Evolutionary conservation across 2,329 filamentous ascomycete genomes (phyloP), one percentile per base, ranked within the genome.

Genomic region (Blumeria hordei): DNA sequence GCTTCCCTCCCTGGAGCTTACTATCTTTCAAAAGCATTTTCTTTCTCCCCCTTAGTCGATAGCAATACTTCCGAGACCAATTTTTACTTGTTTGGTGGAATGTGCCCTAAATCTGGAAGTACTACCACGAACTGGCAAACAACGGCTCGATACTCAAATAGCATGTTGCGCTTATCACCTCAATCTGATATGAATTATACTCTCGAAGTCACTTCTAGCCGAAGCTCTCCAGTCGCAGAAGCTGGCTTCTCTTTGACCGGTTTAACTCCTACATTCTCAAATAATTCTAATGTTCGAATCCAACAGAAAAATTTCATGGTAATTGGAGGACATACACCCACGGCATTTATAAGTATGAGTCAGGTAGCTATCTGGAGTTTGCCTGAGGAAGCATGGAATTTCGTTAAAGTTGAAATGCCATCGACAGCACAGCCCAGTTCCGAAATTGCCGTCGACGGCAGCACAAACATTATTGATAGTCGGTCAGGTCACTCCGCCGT

Each of bases 311-410:
- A 81, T 61, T 90, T 86, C 60, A 77, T 94, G 11, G 69, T 95
- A 21, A 70, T 95, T 14, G 90, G 88, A 43, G 90, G 90, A 0
- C 88, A 95, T 65, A 94, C 88, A 0, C 73, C 78, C 60, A 68
- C 72, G 14, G 88, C 88, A 0, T 95, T 94, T 64, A 81, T 95
- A 69, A 94, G 95, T 66, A 95, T 94, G 83, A 93, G 86, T 56
- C 85, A 87, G 45, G 78, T 90, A 1, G 90, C 88, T 0, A 71
- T 95, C 1, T 94, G 88, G 73, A 88, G 80, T 55, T 71, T 95
- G 6, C 90, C 90, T 0, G 83, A 93, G 62, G 80, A 88, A 63
- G 81, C 77, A 54, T 96, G 90, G 90, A 82, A 78, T 33, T 95
- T 90, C 65, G 71, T 93, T 32, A 72, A 74, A 1, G 77, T 88